Base-by-base conservation (phyloP, 805 yeast species). In the Tetrapisispora phaffii region DNA sequence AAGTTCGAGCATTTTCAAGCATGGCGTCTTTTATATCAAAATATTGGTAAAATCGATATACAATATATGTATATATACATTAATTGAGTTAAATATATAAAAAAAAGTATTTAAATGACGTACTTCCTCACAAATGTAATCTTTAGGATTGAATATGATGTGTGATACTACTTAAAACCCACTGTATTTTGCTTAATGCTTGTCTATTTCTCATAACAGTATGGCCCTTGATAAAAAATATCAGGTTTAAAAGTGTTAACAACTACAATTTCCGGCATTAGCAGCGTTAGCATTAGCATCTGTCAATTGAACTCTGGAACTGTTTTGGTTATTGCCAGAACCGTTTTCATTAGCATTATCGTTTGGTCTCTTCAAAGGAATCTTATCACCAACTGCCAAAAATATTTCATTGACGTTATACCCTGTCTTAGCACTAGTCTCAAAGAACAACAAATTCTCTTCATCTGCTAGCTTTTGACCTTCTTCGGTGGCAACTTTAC, bases 351-450 rank as follows among this genome's bases (percentile, higher is more conserved):
- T 24, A 5, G 34, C 23, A 13, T 23, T 7, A 21, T 34, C 35
- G 13, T 15, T 22, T 26, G 46, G 22, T 8, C 17, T 34, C 31
- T 36, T 35, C 4, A 40, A 16, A 17, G 44, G 44, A 7, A 44
- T 40, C 22, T 69, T 69, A 50, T 69, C 63, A 12, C 80, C 82
- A 52, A 77, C 71, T 34, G 65, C 65, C 41, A 66, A 68, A 60
- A 78, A 77, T 7, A 72, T 65, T 17, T 72, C 68, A 46, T 66
- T 65, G 16, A 78, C 69, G 29, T 74, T 72, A 32, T 63, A 65
- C 6, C 82, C 82, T 0, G 77, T 69, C 58, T 77, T 78, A 0
- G 83, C 83, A 65, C 77, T 71, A 1, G 75, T 80, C 55, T 78
- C 81, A 46, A 68, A 68, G 56, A 73, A 76, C 23, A 75, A 47